Evolutionary conservation across 768 basidiomycete genomes (phyloP).

Genomic region (Russula vinacea): DNA sequence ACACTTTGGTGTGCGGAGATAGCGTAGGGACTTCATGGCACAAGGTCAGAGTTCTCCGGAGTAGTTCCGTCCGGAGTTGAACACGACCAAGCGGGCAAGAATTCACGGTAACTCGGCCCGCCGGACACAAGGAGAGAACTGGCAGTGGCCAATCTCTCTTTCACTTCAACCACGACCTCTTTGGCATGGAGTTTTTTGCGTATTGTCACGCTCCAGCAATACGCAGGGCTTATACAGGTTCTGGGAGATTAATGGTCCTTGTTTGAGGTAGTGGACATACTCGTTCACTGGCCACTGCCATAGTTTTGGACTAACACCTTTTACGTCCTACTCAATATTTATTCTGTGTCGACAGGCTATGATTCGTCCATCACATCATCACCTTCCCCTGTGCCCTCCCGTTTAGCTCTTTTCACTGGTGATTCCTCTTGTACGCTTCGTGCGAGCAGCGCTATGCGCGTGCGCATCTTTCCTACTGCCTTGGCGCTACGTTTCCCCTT

Average conservation of each 20-base stretch:
- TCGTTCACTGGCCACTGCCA: constrained; percentile 23
- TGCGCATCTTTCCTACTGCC: constrained; percentile 30
- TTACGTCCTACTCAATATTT: neutral
- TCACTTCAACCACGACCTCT: constrained; percentile 21
- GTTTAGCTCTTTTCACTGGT: constrained; percentile 12
- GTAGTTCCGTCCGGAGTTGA: no score
- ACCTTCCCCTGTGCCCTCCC: neutral
- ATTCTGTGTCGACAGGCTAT: neutral
- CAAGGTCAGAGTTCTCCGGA: neutral
- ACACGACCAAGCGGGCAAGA: no score
- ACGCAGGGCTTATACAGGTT: no score
- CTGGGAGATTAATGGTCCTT: constrained; percentile 29
- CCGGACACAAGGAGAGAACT: no score
- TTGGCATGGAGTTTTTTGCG: constrained; percentile 19
- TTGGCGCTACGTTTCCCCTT: constrained; percentile 24
- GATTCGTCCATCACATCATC: constrained; percentile 22
- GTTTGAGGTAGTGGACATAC: constrained; percentile 29
- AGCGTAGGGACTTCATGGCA: constrained; percentile 6
- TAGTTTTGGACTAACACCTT: constrained; percentile 28
- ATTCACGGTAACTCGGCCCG: constrained; percentile 23
- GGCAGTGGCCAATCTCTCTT: neutral
- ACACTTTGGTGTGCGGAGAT: neutral
- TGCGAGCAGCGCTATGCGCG: constrained; percentile 28
- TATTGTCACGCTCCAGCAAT: constrained; percentile 1
- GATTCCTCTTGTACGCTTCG: constrained; percentile 7